Evolutionary conservation across 169 alveolate genomes (phyloP).

Genomic region (Plasmodium gallinaceum): DNA sequence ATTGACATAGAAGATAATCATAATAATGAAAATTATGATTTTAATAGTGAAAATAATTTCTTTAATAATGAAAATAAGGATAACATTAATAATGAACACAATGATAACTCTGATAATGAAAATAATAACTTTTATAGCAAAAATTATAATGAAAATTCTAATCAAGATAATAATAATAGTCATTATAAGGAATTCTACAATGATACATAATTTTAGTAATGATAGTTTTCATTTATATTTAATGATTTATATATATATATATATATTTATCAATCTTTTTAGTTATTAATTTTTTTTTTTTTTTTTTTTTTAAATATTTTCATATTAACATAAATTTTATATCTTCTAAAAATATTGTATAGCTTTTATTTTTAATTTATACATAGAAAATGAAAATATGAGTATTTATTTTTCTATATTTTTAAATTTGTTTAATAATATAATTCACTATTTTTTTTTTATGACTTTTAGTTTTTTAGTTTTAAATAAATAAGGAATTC

Average conservation of each 20-base stretch:
- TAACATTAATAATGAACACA: neutral
- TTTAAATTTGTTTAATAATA: no score
- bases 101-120: neutral
- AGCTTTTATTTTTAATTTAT: no score
- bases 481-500: no score
- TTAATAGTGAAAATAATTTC: neutral
- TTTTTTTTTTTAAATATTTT: neutral
- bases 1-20: neutral
- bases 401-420: no score
- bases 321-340: neutral
- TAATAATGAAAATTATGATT: neutral
- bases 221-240: neutral
- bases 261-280: neutral
- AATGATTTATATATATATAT: neutral
- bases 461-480: no score
- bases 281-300: neutral
- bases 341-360: no score
- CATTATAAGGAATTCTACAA: constrained; percentile 10
- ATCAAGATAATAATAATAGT: neutral
- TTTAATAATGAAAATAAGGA: neutral
- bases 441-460: no score
- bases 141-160: neutral
- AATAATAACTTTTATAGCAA: neutral
- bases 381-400: no score
- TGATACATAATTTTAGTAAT: constrained; percentile 17